Evolutionary conservation across 148 eudicot genomes (phyloP), one percentile per base, ranked within the genome.

Genomic region (Salicornia ramosissima): DNA sequence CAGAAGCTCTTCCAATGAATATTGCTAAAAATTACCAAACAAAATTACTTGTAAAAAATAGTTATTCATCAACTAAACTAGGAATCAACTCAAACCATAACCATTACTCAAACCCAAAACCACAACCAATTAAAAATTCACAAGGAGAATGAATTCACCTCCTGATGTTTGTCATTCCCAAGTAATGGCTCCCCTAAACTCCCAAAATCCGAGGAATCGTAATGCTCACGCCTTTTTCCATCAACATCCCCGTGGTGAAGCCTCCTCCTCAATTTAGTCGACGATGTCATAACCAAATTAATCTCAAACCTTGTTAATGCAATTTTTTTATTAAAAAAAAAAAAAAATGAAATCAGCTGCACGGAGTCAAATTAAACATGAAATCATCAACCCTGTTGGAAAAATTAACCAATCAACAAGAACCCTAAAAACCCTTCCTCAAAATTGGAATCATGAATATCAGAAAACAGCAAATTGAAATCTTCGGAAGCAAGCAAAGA

Each of bases 201-300:
- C 64, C 84, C 91, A 16, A 71, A 52, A 51, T 69, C 85, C 18
- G 90, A 85, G 0, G 85, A 43, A 33, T 83, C 87, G 29, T 80
- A 85, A 68, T 84, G 91, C 74, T 95, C 99, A 52, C 79, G 79
- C 71, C 70, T 83, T 61, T 74, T 86, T 19, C 97, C 97, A 79
- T 86, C 93, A 61, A 95, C 87, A 79, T 91, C 99, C 54, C 87
- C 86, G 65, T 95, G 96, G 71, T 91, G 97, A 45, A 95, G 90
- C 81, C 99, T 78, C 76, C 96, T 83, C 75, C 99, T 89, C 76
- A 95, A 56, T 30, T 71, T 77, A 26, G 88, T 53, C 33, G 81
- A 79, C 16, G 96, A 82, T 53, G 84, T 67, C 96, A 93, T 90
- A 65, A 77, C 74, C 77, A 70, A 64, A 75, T 18, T 8, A n/a